These are phyloP conservation scores for Malus domestica DNA, from an alignment of 306 rosid species.

Conservation along the genomic window ASM211411v1 NC_041804.1:1064501-1065000, in stretches of 20 bases:
- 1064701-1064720: background rate
- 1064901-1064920: no score
- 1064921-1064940: background rate
- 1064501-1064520: conserved; percentile 39
- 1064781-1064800: background rate
- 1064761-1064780: background rate
- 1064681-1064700: background rate
- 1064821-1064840: no score
- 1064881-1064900: no score
- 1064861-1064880: no score
- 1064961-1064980: background rate
- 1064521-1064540: conserved; percentile 64
- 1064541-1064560: conserved; percentile 56
- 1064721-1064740: background rate
- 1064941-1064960: background rate
- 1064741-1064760: background rate
- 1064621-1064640: conserved; percentile 6
- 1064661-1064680: background rate
- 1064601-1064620: conserved; percentile 50
- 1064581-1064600: conserved; percentile 36
- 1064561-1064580: conserved; percentile 25
- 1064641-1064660: background rate
- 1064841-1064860: background rate
- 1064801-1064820: background rate
- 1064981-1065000: conserved; percentile 36